These are phyloP conservation scores for Aspergillus vadensis DNA, from an alignment of 2,329 filamentous ascomycete species.

Conservation along the genomic window DNA sequence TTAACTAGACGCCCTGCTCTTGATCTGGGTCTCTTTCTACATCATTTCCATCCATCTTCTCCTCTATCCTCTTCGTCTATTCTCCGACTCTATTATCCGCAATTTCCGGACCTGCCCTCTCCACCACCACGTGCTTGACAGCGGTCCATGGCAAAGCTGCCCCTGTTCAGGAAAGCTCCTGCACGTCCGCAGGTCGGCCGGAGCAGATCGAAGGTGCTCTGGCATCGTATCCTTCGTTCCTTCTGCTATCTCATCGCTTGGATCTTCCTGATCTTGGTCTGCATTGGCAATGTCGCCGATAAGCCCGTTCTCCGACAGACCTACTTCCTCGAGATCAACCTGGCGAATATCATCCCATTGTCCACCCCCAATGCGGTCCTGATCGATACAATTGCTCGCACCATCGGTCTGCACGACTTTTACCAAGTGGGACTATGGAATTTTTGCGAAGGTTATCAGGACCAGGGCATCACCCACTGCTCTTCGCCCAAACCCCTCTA, in stretches of 20 bases:
- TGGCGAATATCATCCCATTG: constrained; percentile 77
- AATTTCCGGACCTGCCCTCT: neutral
- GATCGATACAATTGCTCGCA: constrained; percentile 84
- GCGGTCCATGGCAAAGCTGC: constrained; percentile 29
- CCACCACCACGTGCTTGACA: neutral
- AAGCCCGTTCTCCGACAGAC: constrained; percentile 65
- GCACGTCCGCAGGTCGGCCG: constrained; percentile 32
- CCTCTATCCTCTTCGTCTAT: neutral
- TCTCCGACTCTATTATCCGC: neutral
- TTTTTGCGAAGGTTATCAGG: constrained; percentile 83
- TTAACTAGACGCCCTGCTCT: neutral
- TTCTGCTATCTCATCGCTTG: constrained; percentile 72
- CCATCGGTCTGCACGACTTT: constrained; percentile 87
- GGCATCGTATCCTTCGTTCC: constrained; percentile 66
- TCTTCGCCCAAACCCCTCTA: constrained; percentile 70
- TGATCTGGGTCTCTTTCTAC: neutral
- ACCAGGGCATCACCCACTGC: constrained; percentile 70
- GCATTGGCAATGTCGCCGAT: constrained; percentile 72
- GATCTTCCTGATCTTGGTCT: constrained; percentile 77
- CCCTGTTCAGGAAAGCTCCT: constrained; percentile 29
- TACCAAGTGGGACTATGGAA: constrained; percentile 92
- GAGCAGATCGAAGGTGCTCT: constrained; percentile 42
- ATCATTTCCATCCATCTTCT: neutral
- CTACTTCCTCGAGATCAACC: constrained; percentile 82
- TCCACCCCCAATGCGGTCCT: constrained; percentile 71